phyloP scores from a whole-genome alignment of 306 rosid genomes.

The Cyclanthera cordifolia region DNA sequence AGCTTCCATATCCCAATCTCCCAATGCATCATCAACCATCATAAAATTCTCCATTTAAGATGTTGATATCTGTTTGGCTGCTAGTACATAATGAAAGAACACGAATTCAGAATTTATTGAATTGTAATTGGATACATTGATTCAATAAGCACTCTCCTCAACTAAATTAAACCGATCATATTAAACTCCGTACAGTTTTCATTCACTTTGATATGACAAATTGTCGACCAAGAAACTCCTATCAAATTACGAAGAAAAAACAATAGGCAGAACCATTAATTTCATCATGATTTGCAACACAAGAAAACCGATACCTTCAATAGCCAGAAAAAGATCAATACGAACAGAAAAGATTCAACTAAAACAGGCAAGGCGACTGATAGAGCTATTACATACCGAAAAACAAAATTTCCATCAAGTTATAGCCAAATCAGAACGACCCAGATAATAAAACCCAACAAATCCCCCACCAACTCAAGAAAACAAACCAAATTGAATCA shows the following conservation, averaged over 20 bases:
- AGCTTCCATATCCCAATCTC: conserved; percentile 58
- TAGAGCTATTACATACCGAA: not conserved
- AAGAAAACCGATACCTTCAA: not conserved
- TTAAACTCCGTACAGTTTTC: too few species aligned
- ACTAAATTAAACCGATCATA: not conserved
- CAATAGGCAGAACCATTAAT: too few species aligned
- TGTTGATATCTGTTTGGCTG: not conserved
- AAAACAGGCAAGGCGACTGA: too few species aligned
- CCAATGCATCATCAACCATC: not conserved
- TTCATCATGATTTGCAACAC: not conserved
- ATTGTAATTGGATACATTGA: not conserved
- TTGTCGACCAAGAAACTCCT: not conserved
- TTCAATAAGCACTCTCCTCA: conserved; percentile 7
- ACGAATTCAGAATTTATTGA: not conserved
- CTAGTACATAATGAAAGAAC: not conserved
- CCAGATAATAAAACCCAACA: not conserved
- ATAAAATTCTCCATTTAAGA: not conserved
- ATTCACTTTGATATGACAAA: not conserved
- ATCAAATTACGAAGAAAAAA: not conserved
- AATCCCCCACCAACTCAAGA: not conserved
- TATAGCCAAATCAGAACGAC: not conserved
- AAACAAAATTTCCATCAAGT: not conserved
- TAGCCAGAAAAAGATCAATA: not conserved
- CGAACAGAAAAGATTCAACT: not conserved
- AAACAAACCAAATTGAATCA: conserved; percentile 2